Percentiles rank a stretch among this genome's conserved stretches.
Conservation (phyloP, 345 rosid genomes). For the Raphanus sativus region DNA sequence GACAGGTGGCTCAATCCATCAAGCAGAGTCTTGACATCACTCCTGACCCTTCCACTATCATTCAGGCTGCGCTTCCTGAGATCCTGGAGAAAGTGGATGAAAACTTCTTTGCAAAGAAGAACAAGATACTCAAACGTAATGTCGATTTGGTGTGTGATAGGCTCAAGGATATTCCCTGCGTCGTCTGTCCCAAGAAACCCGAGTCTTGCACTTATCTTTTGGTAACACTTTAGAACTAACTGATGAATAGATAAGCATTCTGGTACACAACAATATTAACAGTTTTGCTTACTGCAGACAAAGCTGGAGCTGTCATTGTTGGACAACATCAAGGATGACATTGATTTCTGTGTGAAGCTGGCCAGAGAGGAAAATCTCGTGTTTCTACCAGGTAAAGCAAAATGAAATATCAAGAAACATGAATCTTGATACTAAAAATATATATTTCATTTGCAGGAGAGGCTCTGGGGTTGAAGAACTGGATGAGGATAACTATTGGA, state of each 20-base stretch:
- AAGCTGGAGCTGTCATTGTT: slow-evolving; percentile 54
- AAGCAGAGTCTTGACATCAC: slow-evolving; percentile 40
- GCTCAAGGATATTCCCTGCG: slow-evolving; percentile 61
- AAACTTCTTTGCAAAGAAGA: slow-evolving; percentile 57
- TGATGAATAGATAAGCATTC: background rate
- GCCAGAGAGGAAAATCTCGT: slow-evolving; percentile 69
- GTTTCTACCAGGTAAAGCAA: slow-evolving; percentile 59
- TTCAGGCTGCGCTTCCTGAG: slow-evolving; percentile 71
- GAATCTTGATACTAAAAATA: slow-evolving; percentile 3
- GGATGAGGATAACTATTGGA: slow-evolving; percentile 66
- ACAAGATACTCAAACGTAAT: slow-evolving; percentile 44
- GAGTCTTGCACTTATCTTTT: slow-evolving; percentile 69
- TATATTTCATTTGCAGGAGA: slow-evolving; percentile 46
- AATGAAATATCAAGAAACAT: background rate
- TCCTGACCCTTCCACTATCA: slow-evolving; percentile 49
- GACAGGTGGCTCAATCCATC: slow-evolving; percentile 52
- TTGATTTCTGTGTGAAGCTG: slow-evolving; percentile 64
- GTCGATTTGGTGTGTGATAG: slow-evolving; percentile 51
- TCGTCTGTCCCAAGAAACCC: slow-evolving; percentile 59
- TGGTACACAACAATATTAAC: background rate
- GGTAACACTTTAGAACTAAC: slow-evolving; percentile 38
- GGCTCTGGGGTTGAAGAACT: slow-evolving; percentile 63
- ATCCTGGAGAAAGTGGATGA: slow-evolving; percentile 61
- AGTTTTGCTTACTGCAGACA: slow-evolving; percentile 42
- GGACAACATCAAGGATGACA: slow-evolving; percentile 62